phyloP scores from a whole-genome alignment of 805 yeast genomes.

The Trichomonascus vanleenenianus region DNA sequence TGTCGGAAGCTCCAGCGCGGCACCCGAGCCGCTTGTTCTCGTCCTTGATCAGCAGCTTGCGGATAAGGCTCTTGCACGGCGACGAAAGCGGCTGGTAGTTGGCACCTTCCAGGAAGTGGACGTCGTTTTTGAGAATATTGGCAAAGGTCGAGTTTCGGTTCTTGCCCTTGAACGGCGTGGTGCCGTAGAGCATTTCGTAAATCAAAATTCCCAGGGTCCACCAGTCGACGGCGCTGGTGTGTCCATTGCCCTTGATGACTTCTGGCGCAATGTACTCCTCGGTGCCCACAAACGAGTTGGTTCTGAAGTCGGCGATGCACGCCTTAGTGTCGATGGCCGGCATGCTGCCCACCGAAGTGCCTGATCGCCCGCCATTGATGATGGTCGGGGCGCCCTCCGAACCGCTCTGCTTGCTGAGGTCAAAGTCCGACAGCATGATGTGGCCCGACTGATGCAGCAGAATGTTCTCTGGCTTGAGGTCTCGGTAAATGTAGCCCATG shows the following conservation, averaged over 20 bases:
- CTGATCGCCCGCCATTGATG: conserved; percentile 30
- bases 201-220: conserved; percentile 95
- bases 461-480: conserved; percentile 93
- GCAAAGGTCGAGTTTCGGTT: conserved; percentile 86
- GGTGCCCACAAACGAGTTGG: conserved; percentile 97
- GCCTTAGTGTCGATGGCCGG: conserved; percentile 87
- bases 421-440: conserved; percentile 95
- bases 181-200: conserved; percentile 92
- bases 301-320: conserved; percentile 91
- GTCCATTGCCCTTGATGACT: conserved; percentile 94
- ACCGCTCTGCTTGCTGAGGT: conserved; percentile 81
- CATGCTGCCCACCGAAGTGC: conserved; percentile 32
- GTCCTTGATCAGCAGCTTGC: conserved; percentile 78
- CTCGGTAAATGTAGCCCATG: conserved; percentile 96
- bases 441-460: conserved; percentile 94
- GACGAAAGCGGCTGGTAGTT: conserved; percentile 52
- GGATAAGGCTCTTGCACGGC: conserved; percentile 69
- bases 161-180: conserved; percentile 92
- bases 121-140: conserved; percentile 77
- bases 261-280: conserved; percentile 99
- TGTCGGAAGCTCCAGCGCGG: conserved; percentile 89
- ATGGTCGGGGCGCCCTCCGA: conserved; percentile 71
- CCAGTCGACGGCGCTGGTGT: conserved; percentile 98
- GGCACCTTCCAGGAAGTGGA: conserved; percentile 57
- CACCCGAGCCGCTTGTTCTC: conserved; percentile 86